These are phyloP conservation scores for Melianthus villosus DNA, from an alignment of 441 rosid genomes.

Conservation along the genomic window DNA sequence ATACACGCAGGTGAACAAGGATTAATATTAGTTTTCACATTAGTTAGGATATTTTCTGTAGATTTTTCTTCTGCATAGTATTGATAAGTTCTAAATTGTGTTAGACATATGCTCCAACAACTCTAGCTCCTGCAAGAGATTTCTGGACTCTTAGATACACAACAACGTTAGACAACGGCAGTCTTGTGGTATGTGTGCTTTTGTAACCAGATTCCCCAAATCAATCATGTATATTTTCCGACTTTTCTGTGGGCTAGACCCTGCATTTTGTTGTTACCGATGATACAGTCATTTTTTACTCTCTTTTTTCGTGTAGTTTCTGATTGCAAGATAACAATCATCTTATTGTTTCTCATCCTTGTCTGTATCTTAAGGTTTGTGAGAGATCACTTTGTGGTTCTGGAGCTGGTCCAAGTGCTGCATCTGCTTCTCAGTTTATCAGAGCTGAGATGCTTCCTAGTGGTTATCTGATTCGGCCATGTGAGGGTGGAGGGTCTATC, in stretches of 20 bases:
- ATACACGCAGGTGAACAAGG: slow-evolving; percentile 56
- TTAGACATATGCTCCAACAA: slow-evolving; percentile 90
- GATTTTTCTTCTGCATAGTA: background rate
- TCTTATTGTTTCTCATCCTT: no score
- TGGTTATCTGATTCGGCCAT: slow-evolving; percentile 86
- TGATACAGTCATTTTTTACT: no score
- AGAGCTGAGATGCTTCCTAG: slow-evolving; percentile 95
- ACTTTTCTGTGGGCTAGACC: no score
- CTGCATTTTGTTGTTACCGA: no score
- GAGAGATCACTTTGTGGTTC: slow-evolving; percentile 96
- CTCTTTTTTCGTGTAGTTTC: no score
- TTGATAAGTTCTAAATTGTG: slow-evolving; percentile 7
- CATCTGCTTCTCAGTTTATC: slow-evolving; percentile 71
- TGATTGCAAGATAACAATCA: no score
- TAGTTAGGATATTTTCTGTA: background rate
- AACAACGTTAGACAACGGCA: slow-evolving; percentile 76
- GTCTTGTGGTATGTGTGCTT: slow-evolving; percentile 65
- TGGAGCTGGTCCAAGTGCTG: slow-evolving; percentile 72
- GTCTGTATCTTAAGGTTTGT: slow-evolving; percentile 38
- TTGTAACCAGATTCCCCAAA: background rate
- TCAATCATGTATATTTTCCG: no score
- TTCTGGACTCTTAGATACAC: slow-evolving; percentile 97
- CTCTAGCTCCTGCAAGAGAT: slow-evolving; percentile 93
- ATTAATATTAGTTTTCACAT: background rate
- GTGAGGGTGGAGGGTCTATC: slow-evolving; percentile 98